Base-by-base conservation (phyloP, 495 filamentous ascomycete genomes). In the Cercophora samala region DNA sequence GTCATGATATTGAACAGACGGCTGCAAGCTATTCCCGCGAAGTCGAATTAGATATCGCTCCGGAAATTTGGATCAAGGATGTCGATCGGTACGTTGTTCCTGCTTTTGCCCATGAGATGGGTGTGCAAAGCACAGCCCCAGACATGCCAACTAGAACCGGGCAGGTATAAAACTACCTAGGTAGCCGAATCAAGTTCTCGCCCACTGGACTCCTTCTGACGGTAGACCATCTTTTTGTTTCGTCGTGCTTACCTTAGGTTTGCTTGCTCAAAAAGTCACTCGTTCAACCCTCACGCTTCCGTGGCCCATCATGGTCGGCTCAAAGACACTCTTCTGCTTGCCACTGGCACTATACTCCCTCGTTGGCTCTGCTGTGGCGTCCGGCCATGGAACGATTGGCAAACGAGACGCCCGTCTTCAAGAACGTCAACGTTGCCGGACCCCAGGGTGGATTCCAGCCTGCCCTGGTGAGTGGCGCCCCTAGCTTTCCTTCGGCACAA, bases 361-460 rank as follows among this genome's bases (percentile, higher is more conserved):
- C 54, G 21, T 24, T 56, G 54, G 54, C 9, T 8, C 54, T 18
- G 6, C 22, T 13, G 1, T 17, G 8, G 22, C 25, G 4, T 25
- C 58, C 4, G 17, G 17, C 6, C 23, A 29, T 29, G 58, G 18
- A 5, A 13, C 58, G 17, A 24, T 60, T n/a, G 58, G 58, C 5
- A 60, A 60, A 18, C 58, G 24, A 24, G 58, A 24, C 11, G 21
- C 25, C 11, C 21, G 1, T 29, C 22, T 60, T 29, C 23, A 60
- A 60, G 58, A 18, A 8, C 61, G 58, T 15, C 65, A 56, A 22
- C 17, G 22, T n/a, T 66, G 65, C 59, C 3, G 17, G 4, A 66
- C 51, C 0, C n/a, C 59, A 19, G 63, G 65, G 3, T 70, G 68
- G 68, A 58, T 67, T 32, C 68, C 68, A 0, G 65, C 62, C 1